phyloP scores from a whole-genome alignment of 371 early-diverging fungal genomes.

The Lichtheimia corymbifera region DNA sequence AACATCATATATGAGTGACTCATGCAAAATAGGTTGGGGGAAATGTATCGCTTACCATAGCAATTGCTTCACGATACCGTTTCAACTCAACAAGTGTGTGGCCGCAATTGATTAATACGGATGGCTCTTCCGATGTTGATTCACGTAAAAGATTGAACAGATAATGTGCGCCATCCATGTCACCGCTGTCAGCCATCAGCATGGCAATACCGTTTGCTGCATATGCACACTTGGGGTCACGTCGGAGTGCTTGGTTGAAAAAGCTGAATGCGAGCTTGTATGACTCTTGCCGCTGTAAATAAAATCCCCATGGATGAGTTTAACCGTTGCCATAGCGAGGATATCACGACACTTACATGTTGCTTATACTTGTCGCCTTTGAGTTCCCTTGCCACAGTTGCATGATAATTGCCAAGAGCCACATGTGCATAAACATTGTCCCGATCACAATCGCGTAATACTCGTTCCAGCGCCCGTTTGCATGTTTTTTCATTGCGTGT shows the following conservation, averaged over 20 bases:
- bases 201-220: constrained; percentile 85
- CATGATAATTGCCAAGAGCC: constrained; percentile 81
- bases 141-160: constrained; percentile 76
- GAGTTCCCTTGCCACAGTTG: constrained; percentile 60
- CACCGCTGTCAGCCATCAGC: constrained; percentile 74
- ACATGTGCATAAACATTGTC: constrained; percentile 82
- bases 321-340: neutral
- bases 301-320: too few species aligned
- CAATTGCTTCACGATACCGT: constrained; percentile 74
- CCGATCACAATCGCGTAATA: constrained; percentile 76
- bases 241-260: constrained; percentile 75
- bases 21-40: neutral
- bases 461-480: constrained; percentile 74
- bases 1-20: neutral
- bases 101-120: constrained; percentile 76
- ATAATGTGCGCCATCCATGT: constrained; percentile 69
- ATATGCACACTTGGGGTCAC: constrained; percentile 70
- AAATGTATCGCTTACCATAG: constrained; percentile 33
- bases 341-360: constrained; percentile 23
- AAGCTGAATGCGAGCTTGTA: constrained; percentile 80
- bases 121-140: constrained; percentile 55
- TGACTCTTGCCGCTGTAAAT: constrained; percentile 41
- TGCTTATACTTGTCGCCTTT: constrained; percentile 36
- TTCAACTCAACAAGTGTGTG: constrained; percentile 76
- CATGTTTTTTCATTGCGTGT: constrained; percentile 61